Conservation (phyloP, 1,284 basidiomycete species). For the Pyrrhoderma lamaoense region DNA sequence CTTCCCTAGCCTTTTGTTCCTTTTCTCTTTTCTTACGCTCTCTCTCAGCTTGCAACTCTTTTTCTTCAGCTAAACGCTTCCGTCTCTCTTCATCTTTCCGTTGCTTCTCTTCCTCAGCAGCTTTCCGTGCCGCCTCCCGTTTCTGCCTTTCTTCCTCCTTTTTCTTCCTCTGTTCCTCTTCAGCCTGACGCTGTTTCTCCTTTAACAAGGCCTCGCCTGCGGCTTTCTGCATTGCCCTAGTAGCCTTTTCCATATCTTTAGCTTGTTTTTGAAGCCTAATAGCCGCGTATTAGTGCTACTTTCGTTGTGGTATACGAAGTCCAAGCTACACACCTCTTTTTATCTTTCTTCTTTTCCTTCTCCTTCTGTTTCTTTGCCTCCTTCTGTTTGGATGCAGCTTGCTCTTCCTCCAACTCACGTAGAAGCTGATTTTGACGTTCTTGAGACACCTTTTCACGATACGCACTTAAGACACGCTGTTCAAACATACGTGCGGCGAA, state of each 20-base stretch:
- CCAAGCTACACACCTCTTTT: conserved; percentile 67
- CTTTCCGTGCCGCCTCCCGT: conserved; percentile 69
- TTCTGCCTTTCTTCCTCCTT: conserved; percentile 67
- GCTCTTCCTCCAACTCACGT: conserved; percentile 86
- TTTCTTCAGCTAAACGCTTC: conserved; percentile 65
- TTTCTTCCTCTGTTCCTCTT: conserved; percentile 58
- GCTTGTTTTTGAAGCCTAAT: conserved; percentile 81
- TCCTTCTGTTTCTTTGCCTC: conserved; percentile 86
- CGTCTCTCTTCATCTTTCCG: conserved; percentile 75
- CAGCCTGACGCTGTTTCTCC: conserved; percentile 56
- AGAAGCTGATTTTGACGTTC: conserved; percentile 83
- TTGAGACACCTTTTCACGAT: conserved; percentile 88
- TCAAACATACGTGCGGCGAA: conserved; percentile 99
- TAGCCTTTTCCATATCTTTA: conserved; percentile 85
- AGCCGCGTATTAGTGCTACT: conserved; percentile 3
- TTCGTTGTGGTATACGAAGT: conserved; percentile 4
- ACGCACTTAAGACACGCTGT: conserved; percentile 90
- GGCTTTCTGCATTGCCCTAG: conserved; percentile 72
- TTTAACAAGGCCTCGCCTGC: conserved; percentile 71
- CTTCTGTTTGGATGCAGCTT: conserved; percentile 68
- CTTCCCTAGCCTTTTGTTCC: conserved; percentile 58
- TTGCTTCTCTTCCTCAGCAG: conserved; percentile 71
- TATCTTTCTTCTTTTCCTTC: conserved; percentile 99
- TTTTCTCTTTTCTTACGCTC: conserved; percentile 54
- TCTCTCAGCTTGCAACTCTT: conserved; percentile 55